These are phyloP conservation scores for Cyclotella baltica DNA, from an alignment of 108 stramenopile genomes.

Conservation along the genomic window DNA sequence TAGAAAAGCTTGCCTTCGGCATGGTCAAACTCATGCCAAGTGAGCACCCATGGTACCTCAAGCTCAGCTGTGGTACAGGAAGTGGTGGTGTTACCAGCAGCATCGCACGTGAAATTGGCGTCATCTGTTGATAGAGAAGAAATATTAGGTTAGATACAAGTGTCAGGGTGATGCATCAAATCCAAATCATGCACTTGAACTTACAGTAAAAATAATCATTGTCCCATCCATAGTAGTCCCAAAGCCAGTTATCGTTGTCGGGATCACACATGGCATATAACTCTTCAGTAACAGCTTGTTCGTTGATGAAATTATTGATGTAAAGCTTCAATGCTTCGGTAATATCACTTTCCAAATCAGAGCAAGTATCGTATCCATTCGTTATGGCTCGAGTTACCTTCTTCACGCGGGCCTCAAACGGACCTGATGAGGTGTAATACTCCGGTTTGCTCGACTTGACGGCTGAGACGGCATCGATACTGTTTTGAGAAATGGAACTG, in stretches of 20 bases:
- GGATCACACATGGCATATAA: constrained; percentile 28
- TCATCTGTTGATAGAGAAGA: neutral
- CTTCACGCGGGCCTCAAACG: constrained; percentile 23
- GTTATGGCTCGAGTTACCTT: constrained; percentile 14
- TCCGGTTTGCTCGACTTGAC: neutral
- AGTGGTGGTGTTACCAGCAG: neutral
- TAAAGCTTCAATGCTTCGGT: constrained; percentile 38
- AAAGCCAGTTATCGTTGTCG: constrained; percentile 27
- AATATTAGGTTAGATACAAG: too few species aligned
- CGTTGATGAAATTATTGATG: constrained; percentile 26
- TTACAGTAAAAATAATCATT: constrained; percentile 8
- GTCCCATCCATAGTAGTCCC: constrained; percentile 19
- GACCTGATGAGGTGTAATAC: constrained; percentile 20
- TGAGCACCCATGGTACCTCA: constrained; percentile 8
- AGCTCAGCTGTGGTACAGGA: neutral
- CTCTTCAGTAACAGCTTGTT: constrained; percentile 9
- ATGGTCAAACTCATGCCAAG: neutral
- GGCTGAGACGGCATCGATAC: neutral
- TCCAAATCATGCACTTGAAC: neutral
- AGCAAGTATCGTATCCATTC: constrained; percentile 42
- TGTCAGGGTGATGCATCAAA: too few species aligned
- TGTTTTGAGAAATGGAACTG: neutral
- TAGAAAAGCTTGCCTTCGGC: neutral
- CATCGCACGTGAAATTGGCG: neutral
- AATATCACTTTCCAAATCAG: constrained; percentile 37